Evolutionary conservation across 1,284 basidiomycete species (phyloP).

Genomic region (Mycena sp.): DNA sequence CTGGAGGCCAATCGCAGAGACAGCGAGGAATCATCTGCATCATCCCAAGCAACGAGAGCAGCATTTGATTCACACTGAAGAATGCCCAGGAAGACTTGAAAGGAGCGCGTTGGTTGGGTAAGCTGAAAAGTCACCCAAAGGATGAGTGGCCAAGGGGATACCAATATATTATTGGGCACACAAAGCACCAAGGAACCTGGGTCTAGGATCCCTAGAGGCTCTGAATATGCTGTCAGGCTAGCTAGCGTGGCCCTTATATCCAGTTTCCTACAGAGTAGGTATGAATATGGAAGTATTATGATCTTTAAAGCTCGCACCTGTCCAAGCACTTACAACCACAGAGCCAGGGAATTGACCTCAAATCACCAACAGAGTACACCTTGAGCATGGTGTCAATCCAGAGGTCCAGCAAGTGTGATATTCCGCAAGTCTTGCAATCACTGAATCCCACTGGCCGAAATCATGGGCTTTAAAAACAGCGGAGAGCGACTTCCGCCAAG

Average conservation of each 20-base stretch:
- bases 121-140: neutral
- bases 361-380: conserved; percentile 1
- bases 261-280: too few species aligned
- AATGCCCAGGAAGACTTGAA: neutral
- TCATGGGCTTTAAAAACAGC: too few species aligned
- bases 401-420: neutral
- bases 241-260: too few species aligned
- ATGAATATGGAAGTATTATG: too few species aligned
- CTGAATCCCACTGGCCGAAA: too few species aligned
- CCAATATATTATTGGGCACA: neutral
- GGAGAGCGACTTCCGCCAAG: neutral
- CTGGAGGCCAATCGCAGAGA: too few species aligned
- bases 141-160: neutral
- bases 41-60: conserved; percentile 4
- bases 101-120: neutral
- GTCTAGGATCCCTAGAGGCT: too few species aligned
- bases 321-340: neutral
- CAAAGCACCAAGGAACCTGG: neutral
- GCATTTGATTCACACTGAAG: neutral
- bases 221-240: too few species aligned
- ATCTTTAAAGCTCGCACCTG: neutral
- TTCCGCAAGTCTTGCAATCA: neutral
- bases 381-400: conserved; percentile 12
- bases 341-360: conserved; percentile 9
- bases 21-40: neutral